These are phyloP conservation scores for Teunomyces atbi DNA, from an alignment of 805 yeast species.

Conservation along the genomic window DNA sequence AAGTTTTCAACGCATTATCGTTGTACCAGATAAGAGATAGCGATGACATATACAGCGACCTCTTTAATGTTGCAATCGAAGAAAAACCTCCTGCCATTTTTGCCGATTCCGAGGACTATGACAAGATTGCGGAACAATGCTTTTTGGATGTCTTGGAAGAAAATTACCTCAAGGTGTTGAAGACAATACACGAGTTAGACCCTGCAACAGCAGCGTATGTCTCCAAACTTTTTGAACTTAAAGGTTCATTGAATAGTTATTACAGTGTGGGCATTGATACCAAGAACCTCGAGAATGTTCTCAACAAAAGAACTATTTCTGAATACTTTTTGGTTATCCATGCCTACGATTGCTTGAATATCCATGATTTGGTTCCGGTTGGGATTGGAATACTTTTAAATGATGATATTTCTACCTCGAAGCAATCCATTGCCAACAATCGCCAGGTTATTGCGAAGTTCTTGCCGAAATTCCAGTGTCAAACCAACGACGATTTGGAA, in stretches of 20 bases:
- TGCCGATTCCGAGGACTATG: conserved; percentile 35
- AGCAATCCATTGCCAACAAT: conserved; percentile 32
- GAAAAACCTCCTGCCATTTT: conserved; percentile 31
- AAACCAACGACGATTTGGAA: conserved; percentile 73
- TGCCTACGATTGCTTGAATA: conserved; percentile 52
- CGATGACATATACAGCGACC: conserved; percentile 29
- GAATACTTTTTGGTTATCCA: conserved; percentile 56
- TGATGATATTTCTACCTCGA: conserved; percentile 42
- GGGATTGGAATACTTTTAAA: conserved; percentile 62
- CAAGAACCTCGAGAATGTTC: conserved; percentile 9
- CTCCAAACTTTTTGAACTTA: conserved; percentile 61
- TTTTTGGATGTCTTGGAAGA: conserved; percentile 57
- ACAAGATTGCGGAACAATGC: conserved; percentile 29
- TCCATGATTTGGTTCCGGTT: conserved; percentile 57
- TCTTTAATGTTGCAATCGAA: conserved; percentile 29
- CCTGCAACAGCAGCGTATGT: conserved; percentile 62
- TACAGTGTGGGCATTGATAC: conserved; percentile 20
- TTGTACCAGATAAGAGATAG: conserved; percentile 58
- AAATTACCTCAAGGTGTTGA: conserved; percentile 55
- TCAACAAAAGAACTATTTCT: conserved; percentile 39
- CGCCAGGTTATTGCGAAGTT: conserved; percentile 49
- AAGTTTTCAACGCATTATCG: conserved; percentile 54
- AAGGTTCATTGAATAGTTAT: conserved; percentile 51
- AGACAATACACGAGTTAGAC: conserved; percentile 58
- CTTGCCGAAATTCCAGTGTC: conserved; percentile 58